Evolutionary conservation across 257 asterid species (phyloP), one percentile per base, ranked within the genome.

Genomic region (Mitragyna speciosa): DNA sequence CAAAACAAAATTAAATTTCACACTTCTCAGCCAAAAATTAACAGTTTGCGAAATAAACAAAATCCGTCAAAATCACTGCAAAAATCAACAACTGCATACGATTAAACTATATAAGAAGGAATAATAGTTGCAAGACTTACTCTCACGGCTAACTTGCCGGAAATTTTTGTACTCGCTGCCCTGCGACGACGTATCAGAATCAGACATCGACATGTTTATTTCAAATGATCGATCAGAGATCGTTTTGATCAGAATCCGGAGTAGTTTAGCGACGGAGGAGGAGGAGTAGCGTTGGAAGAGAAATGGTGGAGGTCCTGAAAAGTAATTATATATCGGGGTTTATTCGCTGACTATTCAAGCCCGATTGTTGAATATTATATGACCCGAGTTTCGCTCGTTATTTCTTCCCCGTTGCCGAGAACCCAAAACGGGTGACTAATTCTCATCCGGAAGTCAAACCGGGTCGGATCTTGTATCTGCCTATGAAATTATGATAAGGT

Each of bases 161-260:
- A 90, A 89, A 75, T 84, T 83, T 82, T 86, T 90, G 82, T 87
- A 85, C 69, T 90, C 95, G 83, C 84, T 79, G 73, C 88, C 87
- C 73, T 89, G 95, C 71, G 92, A 90, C 83, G 91, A 89, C 80
- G 90, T 80, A 78, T 90, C 91, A 52, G 92, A 89, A 87, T 90
- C 95, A 15, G 92, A 89, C 83, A 87, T 88, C 78, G 94, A 88
- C 91, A 89, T 89, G 54, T 36, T 81, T 43, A 26, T 43, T 39
- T 74, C 48, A 58, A 68, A 26, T 73, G 48, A 73, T 39, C 75
- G 78, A 79, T 82, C 80, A 65, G 81, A 54, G 79, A 81, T 74
- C 78, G 79, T 47, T 51, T 76, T 79, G 78, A 85, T 85, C 79
- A 74, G 77, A 26, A 76, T 59, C 72, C 78, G 63, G 77, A 58